Evolutionary conservation across 306 rosid species (phyloP).

Genomic region (Datisca glomerata): DNA sequence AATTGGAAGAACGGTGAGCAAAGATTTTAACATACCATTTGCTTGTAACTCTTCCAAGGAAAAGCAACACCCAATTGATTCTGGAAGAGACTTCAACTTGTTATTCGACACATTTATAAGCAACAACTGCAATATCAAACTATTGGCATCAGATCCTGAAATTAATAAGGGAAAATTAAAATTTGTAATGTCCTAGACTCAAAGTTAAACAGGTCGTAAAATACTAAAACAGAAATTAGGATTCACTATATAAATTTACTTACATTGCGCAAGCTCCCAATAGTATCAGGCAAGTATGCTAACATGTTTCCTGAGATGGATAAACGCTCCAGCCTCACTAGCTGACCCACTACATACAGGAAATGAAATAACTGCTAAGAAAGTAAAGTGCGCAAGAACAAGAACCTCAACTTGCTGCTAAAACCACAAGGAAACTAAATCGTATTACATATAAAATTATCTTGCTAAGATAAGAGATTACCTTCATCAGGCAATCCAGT

Average conservation of each 20-base stretch:
- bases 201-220: too few relatives aligned
- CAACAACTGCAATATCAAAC: conserved; percentile 56
- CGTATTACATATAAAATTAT: conserved; percentile 6
- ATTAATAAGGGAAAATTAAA: too few relatives aligned
- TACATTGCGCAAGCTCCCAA: conserved; percentile 96
- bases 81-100: conserved; percentile 76
- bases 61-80: conserved; percentile 89
- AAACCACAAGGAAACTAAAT: conserved; percentile 4
- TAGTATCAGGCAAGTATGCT: conserved; percentile 60
- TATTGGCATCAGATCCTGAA: background rate
- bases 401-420: conserved; percentile 1
- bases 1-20: conserved; percentile 1
- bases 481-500: conserved; percentile 94
- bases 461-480: conserved; percentile 50
- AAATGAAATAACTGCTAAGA: conserved; percentile 16
- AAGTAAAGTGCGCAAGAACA: conserved; percentile 3
- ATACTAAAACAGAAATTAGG: conserved; percentile 6
- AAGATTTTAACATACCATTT: conserved; percentile 34
- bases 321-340: conserved; percentile 79
- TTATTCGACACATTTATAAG: conserved; percentile 76
- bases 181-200: too few relatives aligned
- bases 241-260: conserved; percentile 25
- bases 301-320: conserved; percentile 63
- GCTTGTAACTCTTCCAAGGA: conserved; percentile 97
- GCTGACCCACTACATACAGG: conserved; percentile 70